phyloP scores from a whole-genome alignment of 306 rosid species.

The Cucurbita pepo region DNA sequence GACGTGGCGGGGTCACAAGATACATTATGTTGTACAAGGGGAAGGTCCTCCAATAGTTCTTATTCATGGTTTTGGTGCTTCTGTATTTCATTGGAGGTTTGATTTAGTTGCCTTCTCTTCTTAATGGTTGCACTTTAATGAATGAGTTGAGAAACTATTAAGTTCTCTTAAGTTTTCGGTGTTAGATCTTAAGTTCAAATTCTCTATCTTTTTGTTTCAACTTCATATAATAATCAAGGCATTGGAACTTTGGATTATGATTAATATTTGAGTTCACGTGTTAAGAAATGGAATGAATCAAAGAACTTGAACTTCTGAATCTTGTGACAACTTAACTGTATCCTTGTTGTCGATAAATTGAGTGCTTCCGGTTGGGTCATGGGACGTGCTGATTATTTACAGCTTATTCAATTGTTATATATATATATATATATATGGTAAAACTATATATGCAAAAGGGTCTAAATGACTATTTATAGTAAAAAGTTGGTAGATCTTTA shows the following conservation, averaged over 20 bases:
- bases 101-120: not conserved
- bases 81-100: conserved; percentile 89
- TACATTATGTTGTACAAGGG: conserved; percentile 89
- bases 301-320: not conserved
- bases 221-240: not conserved
- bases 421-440: too few species aligned
- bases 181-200: not conserved
- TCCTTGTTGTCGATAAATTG: not conserved
- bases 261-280: not conserved
- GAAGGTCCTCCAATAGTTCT: conserved; percentile 82
- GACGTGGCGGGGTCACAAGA: conserved; percentile 82
- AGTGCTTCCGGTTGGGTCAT: too few species aligned
- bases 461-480: too few species aligned
- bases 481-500: too few species aligned
- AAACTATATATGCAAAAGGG: too few species aligned
- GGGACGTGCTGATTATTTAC: too few species aligned
- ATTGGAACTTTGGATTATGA: not conserved
- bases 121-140: not conserved
- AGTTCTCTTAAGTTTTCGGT: not conserved
- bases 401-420: too few species aligned
- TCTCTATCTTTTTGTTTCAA: not conserved
- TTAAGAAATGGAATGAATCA: not conserved
- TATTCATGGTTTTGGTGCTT: conserved; percentile 94
- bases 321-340: not conserved
- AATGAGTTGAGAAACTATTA: not conserved